Evolutionary conservation across 2,329 filamentous ascomycete species (phyloP), one percentile per base, ranked within the genome.

Genomic region (Trichoderma lentiforme): DNA sequence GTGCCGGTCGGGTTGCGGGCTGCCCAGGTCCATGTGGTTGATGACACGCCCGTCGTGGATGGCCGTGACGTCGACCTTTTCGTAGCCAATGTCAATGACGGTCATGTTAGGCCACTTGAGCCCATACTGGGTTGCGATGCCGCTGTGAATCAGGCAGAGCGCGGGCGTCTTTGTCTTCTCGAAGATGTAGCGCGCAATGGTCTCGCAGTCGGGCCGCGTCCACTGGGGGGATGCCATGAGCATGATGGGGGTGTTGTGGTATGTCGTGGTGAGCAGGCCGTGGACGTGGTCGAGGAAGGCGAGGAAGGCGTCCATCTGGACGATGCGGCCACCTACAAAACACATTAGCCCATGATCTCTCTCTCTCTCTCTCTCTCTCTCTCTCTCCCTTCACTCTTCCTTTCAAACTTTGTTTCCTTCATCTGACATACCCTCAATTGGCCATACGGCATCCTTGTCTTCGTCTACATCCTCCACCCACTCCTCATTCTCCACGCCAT

Each of bases 151-250:
- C 74, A 98, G 87, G 76, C 92, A 95, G 66, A 99, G 92, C 0
- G 93, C 94, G 0, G 96, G 96, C 0, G 94, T 96, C 84, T 95
- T 96, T 79, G 97, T 97, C 83, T 96, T 97, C 82, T 99, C 96
- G 78, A 99, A 99, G 75, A 98, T 90, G 84, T 97, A 99, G 74
- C 96, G 93, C 15, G 95, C 93, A 75, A 99, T 91, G 51, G 88
- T 89, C 82, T 98, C 95, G 79, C 92, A 92, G 81, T 98, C 94
- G 74, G 92, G 91, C 9, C 92, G 90, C 4, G 94, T 94, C 95
- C 96, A 99, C 76, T 91, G 91, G 4, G 96, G 95, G 76, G 97
- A 93, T 8, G 92, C 89, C 82, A 98, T 92, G 74, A 99, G 89
- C 80, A 98, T 87, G 75, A 99, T 93, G 2, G 96, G 95, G 0